phyloP scores from a whole-genome alignment of 345 rosid species.

The Lumnitzera littorea region DNA sequence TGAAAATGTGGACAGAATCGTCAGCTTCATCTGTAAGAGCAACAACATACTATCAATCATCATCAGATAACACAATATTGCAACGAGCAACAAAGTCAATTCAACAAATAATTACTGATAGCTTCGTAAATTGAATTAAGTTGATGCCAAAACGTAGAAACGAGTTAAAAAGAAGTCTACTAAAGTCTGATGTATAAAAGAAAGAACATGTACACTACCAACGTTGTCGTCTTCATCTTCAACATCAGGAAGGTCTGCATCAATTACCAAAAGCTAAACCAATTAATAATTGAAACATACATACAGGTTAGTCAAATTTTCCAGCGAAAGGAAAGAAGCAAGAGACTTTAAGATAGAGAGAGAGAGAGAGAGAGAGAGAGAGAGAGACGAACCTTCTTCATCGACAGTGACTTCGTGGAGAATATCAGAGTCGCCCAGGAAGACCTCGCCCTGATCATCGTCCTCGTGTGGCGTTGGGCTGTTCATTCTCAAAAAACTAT shows the following conservation, averaged over 20 bases:
- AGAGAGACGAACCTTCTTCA: constrained; percentile 48
- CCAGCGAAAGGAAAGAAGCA: neutral
- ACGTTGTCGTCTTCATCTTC: constrained; percentile 40
- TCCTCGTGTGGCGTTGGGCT: constrained; percentile 18
- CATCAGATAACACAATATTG: neutral
- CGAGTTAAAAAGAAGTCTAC: neutral
- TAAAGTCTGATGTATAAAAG: neutral
- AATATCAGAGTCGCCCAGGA: constrained; percentile 70
- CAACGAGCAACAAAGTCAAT: neutral
- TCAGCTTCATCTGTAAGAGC: constrained; percentile 50
- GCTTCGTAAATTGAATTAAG: too few species aligned
- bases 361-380: neutral
- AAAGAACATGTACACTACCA: constrained; percentile 5
- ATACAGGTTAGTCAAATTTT: too few species aligned
- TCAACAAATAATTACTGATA: too few species aligned
- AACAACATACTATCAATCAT: neutral
- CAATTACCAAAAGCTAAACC: neutral
- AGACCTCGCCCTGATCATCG: constrained; percentile 49
- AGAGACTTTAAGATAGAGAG: neutral
- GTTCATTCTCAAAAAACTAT: too few species aligned
- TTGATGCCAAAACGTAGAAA: neutral
- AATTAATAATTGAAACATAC: neutral
- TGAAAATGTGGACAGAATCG: constrained; percentile 84
- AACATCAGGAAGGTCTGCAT: constrained; percentile 75
- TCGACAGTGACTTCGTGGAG: constrained; percentile 60